Conservation (phyloP, 208 protist species). For the Dictyostelium gargantuum region DNA sequence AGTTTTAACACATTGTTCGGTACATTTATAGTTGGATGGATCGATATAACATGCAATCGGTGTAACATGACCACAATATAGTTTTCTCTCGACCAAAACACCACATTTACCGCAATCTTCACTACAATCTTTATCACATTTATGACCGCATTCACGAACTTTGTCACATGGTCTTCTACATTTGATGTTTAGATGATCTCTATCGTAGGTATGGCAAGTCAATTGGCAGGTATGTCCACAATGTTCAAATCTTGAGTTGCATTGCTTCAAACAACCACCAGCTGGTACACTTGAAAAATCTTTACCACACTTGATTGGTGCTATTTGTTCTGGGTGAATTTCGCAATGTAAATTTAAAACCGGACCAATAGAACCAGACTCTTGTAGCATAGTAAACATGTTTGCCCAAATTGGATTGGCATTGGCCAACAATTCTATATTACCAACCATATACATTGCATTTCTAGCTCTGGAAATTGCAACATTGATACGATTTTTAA, state of each 20-base stretch:
- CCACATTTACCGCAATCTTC: neutral
- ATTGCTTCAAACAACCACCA: constrained; percentile 65
- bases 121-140: neutral
- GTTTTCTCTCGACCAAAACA: neutral
- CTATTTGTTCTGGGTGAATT: constrained; percentile 54
- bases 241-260: neutral
- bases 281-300: constrained; percentile 64
- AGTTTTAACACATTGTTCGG: neutral
- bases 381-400: constrained; percentile 7
- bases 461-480: constrained; percentile 77
- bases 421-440: neutral
- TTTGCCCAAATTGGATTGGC: neutral
- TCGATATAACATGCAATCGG: neutral
- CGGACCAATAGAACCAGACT: neutral
- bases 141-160: constrained; percentile 30
- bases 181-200: neutral
- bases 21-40: neutral
- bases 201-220: constrained; percentile 57
- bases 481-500: constrained; percentile 80
- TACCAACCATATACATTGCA: constrained; percentile 73
- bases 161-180: constrained; percentile 38
- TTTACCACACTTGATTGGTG: neutral
- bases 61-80: neutral
- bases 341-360: constrained; percentile 47
- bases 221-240: constrained; percentile 71